phyloP scores from a whole-genome alignment of 1,139 yeast genomes.

The Taphrina flavorubra region DNA sequence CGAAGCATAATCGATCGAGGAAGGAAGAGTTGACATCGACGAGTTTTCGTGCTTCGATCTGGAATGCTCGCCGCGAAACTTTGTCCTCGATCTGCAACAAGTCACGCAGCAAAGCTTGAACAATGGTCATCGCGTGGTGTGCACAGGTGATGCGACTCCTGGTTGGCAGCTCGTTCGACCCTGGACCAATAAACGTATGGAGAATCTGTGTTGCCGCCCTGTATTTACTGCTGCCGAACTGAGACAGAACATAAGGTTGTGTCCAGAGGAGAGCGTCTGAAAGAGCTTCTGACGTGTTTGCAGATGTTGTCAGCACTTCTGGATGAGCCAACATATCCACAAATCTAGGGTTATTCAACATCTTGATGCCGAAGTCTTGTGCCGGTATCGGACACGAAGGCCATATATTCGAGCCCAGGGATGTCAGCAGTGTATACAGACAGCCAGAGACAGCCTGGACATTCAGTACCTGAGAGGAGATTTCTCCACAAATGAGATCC shows the following conservation, averaged over 20 bases:
- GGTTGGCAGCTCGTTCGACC: slow-evolving; percentile 9
- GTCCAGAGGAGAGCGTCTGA: slow-evolving; percentile 15
- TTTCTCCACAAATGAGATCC: slow-evolving; percentile 45
- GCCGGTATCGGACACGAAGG: slow-evolving; percentile 37
- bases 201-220: slow-evolving; percentile 19
- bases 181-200: slow-evolving; percentile 2
- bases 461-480: slow-evolving; percentile 43
- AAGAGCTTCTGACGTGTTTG: slow-evolving; percentile 1
- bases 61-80: slow-evolving; percentile 20
- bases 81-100: slow-evolving; percentile 11
- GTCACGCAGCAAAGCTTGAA: slow-evolving; percentile 23
- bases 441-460: slow-evolving; percentile 43
- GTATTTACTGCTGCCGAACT: slow-evolving; percentile 30
- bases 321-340: slow-evolving; percentile 31
- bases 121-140: slow-evolving; percentile 8
- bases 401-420: slow-evolving; percentile 47
- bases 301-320: slow-evolving; percentile 2
- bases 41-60: slow-evolving; percentile 20
- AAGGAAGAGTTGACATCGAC: slow-evolving; percentile 14
- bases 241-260: slow-evolving; percentile 24
- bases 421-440: slow-evolving; percentile 40
- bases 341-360: slow-evolving; percentile 27
- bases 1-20: slow-evolving; percentile 15
- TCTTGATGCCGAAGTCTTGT: slow-evolving; percentile 35
- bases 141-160: slow-evolving; percentile 18